Evolutionary conservation across 78 protist genomes (phyloP).

Genomic region (Dictyostelium discoideum): dicty_2.7 NC_007089.4:199501-200000

Average conservation of each 20-base stretch:
- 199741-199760: constrained; percentile 37
- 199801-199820: constrained; percentile 92
- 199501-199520: constrained; percentile 36
- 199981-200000: constrained; percentile 81
- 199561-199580: neutral
- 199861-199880: constrained; percentile 64
- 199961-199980: constrained; percentile 91
- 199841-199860: constrained; percentile 78
- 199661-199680: neutral
- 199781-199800: constrained; percentile 88
- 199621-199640: neutral
- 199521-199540: constrained; percentile 82
- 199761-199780: constrained; percentile 79
- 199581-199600: neutral
- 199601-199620: neutral
- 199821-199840: constrained; percentile 63
- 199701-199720: neutral
- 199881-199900: constrained; percentile 66
- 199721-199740: neutral
- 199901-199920: constrained; percentile 80
- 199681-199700: constrained; percentile 41
- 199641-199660: neutral
- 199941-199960: constrained; percentile 89
- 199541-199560: neutral
- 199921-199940: constrained; percentile 92